phyloP scores from a whole-genome alignment of 2,329 filamentous ascomycete species.

The Blastomyces emzantsi region DNA sequence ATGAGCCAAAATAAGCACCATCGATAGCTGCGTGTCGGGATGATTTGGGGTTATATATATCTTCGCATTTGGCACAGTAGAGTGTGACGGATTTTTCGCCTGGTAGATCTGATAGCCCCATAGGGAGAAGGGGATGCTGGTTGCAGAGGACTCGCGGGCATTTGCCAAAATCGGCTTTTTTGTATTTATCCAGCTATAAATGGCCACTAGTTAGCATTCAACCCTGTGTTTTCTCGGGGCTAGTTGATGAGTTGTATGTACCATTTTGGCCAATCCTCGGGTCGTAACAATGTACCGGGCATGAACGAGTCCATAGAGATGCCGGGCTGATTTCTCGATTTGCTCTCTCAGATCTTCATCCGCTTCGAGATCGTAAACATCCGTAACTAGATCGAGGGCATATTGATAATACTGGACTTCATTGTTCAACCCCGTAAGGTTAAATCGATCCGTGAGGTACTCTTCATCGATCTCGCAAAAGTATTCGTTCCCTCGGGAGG shows the following conservation, averaged over 20 bases:
- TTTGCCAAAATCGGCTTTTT: constrained; percentile 96
- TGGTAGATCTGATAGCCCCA: constrained; percentile 84
- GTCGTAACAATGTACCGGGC: constrained; percentile 96
- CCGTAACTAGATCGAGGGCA: constrained; percentile 91
- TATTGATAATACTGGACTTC: constrained; percentile 99
- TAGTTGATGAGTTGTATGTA: constrained; percentile 33
- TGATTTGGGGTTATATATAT: constrained; percentile 98
- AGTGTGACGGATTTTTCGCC: constrained; percentile 89
- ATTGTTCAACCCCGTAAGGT: constrained; percentile 90
- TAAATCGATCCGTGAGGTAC: constrained; percentile 96
- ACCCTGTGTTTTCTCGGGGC: not conserved
- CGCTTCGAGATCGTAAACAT: constrained; percentile 97
- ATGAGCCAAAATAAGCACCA: constrained; percentile 95
- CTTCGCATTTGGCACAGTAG: constrained; percentile 94
- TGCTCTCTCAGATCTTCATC: constrained; percentile 97
- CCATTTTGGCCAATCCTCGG: constrained; percentile 90
- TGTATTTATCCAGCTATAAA: constrained; percentile 88
- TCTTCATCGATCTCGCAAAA: constrained; percentile 99
- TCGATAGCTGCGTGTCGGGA: constrained; percentile 92
- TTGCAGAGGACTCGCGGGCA: constrained; percentile 95
- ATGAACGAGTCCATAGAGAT: constrained; percentile 92
- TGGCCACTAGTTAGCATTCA: not conserved
- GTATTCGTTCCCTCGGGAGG: constrained; percentile 94
- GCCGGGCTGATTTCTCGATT: constrained; percentile 93
- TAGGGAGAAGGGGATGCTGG: constrained; percentile 83